Evolutionary conservation across 192 early-diverging fungal species (phyloP), one percentile per base, ranked within the genome.

Genomic region (Backusella mclennaniae): DNA sequence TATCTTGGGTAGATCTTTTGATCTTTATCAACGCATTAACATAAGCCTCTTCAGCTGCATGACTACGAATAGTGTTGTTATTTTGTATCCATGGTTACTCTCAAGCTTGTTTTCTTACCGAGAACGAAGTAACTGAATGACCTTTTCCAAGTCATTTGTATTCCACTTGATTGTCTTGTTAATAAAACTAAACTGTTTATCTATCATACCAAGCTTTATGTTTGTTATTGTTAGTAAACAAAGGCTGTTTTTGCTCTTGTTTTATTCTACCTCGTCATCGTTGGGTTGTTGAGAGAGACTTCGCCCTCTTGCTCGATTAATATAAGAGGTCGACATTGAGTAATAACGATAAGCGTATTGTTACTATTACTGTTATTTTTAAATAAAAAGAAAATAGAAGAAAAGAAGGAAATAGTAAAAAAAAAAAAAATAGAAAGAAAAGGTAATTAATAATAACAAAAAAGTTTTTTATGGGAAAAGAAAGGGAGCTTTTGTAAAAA

Each of bases 91-190:
- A n/a, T 4, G n/a, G 17, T 21, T n/a, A 21, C 7, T 73, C 1
- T 5, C 4, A 26, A 12, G 26, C 11, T 35, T 29, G 6, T 17
- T 29, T 29, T 41, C 39, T 36, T 77, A 82, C 80, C 80, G 76
- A 17, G 76, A 67, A n/a, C 66, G 73, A 35, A 82, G 66, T 15
- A 78, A 35, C n/a, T 19, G 35, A 31, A 77, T 73, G 21, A 77
- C 49, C 26, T 74, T 68, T 15, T 82, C 80, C 2, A 82, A 46
- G 38, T 82, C 80, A 41, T 8, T 68, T 8, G 71, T 67, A 23
- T 63, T 82, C 73, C 76, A 78, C 23, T 77, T 77, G 14, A 71
- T 38, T 35, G 77, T 66, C 52, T 72, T 77, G 19, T 82, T 75
- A 8, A 82, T 68, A 75, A 71, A 77, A 3, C 68, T 73, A 39